Base-by-base conservation (phyloP, 2,329 filamentous ascomycete genomes). In the Coniochaeta sp. region DNA sequence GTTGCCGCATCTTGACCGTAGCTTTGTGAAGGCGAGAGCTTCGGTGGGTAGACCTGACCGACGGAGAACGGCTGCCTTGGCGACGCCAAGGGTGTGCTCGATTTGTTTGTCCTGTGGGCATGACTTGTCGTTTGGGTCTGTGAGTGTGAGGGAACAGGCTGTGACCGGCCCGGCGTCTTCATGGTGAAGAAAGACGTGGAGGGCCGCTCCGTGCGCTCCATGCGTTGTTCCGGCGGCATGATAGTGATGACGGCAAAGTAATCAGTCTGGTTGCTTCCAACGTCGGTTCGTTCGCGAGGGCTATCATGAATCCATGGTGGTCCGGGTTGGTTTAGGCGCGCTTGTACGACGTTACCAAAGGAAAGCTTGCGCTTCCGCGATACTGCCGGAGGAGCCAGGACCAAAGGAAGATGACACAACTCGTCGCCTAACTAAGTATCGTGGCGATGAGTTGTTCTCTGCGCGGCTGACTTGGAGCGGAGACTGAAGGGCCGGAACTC, bases 1-100 rank as follows among this genome's bases (percentile, higher is more conserved):
- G 81, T 75, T 63, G 80, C 77, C 17, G 69, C 69, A 44, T 79
- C 76, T 24, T 69, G 66, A 9, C 14, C 31, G 26, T 55, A 26
- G 28, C 60, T 43, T 6, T 61, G 55, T 44, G 65, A 62, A 2
- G 80, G 79, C 2, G 82, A 81, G 6, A 80, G 70, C 62, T 77
- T 80, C 6, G 83, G 82, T 1, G 83, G 79, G 36, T 80, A 74
- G 24, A 77, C 70, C 68, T 86, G 82, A 64, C 82, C 81, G 57
- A 81, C 81, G 1, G 84, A 83, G 62, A 79, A 77, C 19, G 80
- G 75, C 63, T 76, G 73, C 57, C 78, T 76, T 50, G 82, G 80
- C 6, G 84, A 84, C 16, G 79, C 74, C 47, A 77, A 61, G 3
- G 85, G 83, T 1, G 84, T 85, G 12, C 76, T 71, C 58, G 79